Base-by-base conservation (phyloP, 1,139 yeast species). In the Zygosaccharomyces pseudobailii region DNA sequence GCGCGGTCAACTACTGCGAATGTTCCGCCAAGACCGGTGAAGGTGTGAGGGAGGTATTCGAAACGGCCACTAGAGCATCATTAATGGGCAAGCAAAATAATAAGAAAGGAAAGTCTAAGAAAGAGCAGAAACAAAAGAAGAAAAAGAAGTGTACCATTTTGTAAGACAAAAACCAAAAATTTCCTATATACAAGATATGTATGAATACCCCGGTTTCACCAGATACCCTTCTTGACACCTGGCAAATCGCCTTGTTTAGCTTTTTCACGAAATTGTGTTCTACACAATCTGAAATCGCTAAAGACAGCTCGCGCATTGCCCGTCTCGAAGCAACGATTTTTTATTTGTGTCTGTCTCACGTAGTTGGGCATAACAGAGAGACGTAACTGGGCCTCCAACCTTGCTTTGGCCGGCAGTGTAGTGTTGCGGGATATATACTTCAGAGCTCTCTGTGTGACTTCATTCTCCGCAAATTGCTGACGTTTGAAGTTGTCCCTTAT, bases 311-410 rank as follows among this genome's bases (percentile, higher is more conserved):
- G 82, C 17, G 94, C 82, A 60, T 87, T 82, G 20, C 98, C 98
- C 1, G 95, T 76, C 50, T 87, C 92, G 38, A 89, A 85, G 71
- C 99, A 92, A 65, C 98, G 78, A 66, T 88, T 82, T 63, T 81
- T 82, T 49, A 89, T 76, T 63, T 88, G 95, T 20, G 83, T 82
- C 57, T 76, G 74, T 46, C 96, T 76, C 1, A 97, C 87, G 68
- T 86, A 87, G 60, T 84, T 82, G 21, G 98, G 98, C 95, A 92
- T 84, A 22, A 89, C 75, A 7, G 94, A 77, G 48, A 92, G 77
- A 66, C 90, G 96, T 51, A 92, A 74, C 67, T 92, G 98, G 2
- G 98, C 98, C 68, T 89, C 96, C 43, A 92, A 71, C 60, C 98
- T 78, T 10, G 87, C 87, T 65, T 84, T 80, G 59, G 92, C 79